A percentile compares a stretch with the other conserved stretches of the same genome.
Conservation (phyloP, 2,329 filamentous ascomycete species). For the Fusarium zealandicum region DNA sequence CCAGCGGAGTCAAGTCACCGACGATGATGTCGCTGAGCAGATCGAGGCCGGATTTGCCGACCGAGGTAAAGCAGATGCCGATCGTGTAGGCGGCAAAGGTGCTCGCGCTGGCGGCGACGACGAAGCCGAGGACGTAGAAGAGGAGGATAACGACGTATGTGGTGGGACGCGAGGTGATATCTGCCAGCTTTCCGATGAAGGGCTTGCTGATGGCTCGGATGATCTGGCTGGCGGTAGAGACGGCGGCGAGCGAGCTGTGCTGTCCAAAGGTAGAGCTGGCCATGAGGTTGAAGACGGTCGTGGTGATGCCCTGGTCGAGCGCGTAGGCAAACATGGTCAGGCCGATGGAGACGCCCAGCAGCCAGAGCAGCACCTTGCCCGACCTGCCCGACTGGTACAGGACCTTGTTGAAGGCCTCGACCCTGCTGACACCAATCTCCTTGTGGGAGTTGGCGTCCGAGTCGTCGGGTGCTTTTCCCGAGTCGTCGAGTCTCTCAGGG, state of each 20-base stretch:
- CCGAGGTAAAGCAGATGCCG: constrained; percentile 48
- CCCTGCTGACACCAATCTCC: constrained; percentile 44
- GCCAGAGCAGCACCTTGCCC: constrained; percentile 47
- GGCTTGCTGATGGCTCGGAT: constrained; percentile 50
- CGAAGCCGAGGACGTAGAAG: constrained; percentile 49
- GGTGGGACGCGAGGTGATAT: constrained; percentile 49
- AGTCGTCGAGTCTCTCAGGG: not conserved
- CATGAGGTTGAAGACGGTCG: constrained; percentile 45
- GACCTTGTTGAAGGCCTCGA: constrained; percentile 51
- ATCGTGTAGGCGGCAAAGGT: constrained; percentile 46
- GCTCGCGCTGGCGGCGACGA: constrained; percentile 44
- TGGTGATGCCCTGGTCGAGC: constrained; percentile 49
- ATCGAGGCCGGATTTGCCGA: constrained; percentile 49
- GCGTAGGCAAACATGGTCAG: constrained; percentile 50
- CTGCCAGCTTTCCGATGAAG: constrained; percentile 49
- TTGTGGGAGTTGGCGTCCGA: not conserved
- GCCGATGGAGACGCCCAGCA: constrained; percentile 47
- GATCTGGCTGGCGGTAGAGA: constrained; percentile 45
- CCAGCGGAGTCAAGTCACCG: constrained; percentile 46
- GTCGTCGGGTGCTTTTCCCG: not conserved
- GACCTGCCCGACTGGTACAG: constrained; percentile 48
- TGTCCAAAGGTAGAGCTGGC: constrained; percentile 46
- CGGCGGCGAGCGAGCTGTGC: constrained; percentile 45
- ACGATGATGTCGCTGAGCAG: constrained; percentile 49
- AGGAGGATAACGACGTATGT: constrained; percentile 50